phyloP scores from a whole-genome alignment of 495 filamentous ascomycete genomes.

The Cercophora samala region DNA sequence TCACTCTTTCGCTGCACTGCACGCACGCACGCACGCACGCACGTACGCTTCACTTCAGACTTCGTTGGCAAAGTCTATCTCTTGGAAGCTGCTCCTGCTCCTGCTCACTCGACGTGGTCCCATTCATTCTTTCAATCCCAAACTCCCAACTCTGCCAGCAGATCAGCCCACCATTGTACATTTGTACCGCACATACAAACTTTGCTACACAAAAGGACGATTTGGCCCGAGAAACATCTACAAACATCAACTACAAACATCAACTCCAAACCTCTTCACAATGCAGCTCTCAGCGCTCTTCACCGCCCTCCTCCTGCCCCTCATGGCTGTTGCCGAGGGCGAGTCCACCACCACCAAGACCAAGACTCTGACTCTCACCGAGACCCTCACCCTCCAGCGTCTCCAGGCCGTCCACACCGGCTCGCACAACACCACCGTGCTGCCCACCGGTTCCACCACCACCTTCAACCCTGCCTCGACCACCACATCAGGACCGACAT shows the following conservation, averaged over 20 bases:
- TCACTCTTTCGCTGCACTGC: conserved; percentile 7
- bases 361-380: conserved; percentile 50
- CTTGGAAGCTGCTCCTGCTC: conserved; percentile 26
- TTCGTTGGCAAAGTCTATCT: conserved; percentile 58
- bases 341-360: conserved; percentile 43
- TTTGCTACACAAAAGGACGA: neutral
- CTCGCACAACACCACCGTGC: conserved; percentile 27
- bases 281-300: conserved; percentile 33
- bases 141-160: too few relatives aligned
- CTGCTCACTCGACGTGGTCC: conserved; percentile 44
- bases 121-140: conserved; percentile 5
- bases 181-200: neutral
- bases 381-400: conserved; percentile 48
- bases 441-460: conserved; percentile 24
- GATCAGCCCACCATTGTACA: neutral
- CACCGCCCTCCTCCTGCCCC: conserved; percentile 44
- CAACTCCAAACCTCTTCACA: conserved; percentile 23
- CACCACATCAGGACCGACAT: conserved; percentile 18
- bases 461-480: conserved; percentile 26
- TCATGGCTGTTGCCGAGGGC: conserved; percentile 38
- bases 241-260: neutral
- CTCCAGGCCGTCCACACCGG: conserved; percentile 25
- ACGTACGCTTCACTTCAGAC: conserved; percentile 35
- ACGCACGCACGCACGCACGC: conserved; percentile 12
- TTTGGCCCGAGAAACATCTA: conserved; percentile 6